Conservation (phyloP, 228 moss, liverwort and hornwort species). For the Sphagnum magellanicum region DNA sequence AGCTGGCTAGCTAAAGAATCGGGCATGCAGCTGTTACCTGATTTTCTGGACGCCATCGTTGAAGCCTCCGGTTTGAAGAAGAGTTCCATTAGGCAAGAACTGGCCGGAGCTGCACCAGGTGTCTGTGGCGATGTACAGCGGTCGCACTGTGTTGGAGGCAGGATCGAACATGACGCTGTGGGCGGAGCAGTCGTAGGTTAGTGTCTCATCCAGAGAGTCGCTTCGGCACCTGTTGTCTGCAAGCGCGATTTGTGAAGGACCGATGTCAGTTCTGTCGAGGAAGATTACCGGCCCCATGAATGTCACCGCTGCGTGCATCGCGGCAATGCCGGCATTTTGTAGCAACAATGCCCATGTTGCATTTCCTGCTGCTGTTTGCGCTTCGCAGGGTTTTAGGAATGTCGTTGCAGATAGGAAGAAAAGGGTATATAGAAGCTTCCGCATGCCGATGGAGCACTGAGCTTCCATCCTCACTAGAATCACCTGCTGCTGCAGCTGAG, state of each 20-base stretch:
- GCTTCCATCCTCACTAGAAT: too few species aligned
- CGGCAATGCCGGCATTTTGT: conserved; percentile 38
- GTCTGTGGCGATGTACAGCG: conserved; percentile 33
- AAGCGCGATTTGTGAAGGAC: conserved; percentile 7
- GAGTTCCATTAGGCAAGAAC: conserved; percentile 45
- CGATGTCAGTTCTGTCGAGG: conserved; percentile 10
- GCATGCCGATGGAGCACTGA: too few species aligned
- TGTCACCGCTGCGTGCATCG: conserved; percentile 6
- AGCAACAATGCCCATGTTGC: conserved; percentile 34
- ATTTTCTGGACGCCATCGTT: conserved; percentile 47
- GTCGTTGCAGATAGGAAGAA: too few species aligned
- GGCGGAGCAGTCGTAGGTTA: conserved; percentile 41
- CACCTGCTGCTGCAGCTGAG: too few species aligned
- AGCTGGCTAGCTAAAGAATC: neutral
- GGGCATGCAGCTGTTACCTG: conserved; percentile 7
- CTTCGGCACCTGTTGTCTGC: conserved; percentile 22
- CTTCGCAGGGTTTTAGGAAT: conserved; percentile 1
- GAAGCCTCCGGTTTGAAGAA: conserved; percentile 52
- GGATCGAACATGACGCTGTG: conserved; percentile 59
- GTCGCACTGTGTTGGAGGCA: conserved; percentile 33
- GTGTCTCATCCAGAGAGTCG: conserved; percentile 23
- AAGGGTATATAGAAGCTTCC: too few species aligned
- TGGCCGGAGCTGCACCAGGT: conserved; percentile 59
- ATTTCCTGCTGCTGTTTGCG: conserved; percentile 8
- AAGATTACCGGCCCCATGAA: conserved; percentile 8